A percentile compares a stretch with the other conserved stretches of the same genome.
These are phyloP conservation scores for Trifolium dubium DNA, from an alignment of 306 rosid species.

Conservation along the genomic window DNA sequence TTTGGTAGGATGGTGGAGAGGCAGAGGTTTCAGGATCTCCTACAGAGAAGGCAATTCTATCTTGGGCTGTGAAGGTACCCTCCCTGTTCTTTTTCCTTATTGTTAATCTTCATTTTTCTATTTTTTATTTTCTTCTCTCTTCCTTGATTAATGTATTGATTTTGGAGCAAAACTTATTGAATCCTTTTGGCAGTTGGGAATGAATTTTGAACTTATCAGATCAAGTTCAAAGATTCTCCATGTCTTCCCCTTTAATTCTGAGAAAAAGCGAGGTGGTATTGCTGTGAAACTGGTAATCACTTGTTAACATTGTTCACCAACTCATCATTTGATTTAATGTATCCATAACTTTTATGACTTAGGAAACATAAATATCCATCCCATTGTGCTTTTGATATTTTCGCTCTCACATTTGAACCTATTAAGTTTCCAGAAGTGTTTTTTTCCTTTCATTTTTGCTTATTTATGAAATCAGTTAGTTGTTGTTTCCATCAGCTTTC, in stretches of 20 bases:
- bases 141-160: slow-evolving; percentile 26
- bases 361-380: neutral
- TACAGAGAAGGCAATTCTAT: slow-evolving; percentile 95
- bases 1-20: slow-evolving; percentile 68
- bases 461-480: neutral
- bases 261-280: slow-evolving; percentile 95
- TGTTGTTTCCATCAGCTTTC: slow-evolving; percentile 16
- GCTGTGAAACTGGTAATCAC: slow-evolving; percentile 75
- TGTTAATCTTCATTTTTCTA: neutral
- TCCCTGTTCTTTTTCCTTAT: neutral
- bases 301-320: slow-evolving; percentile 30
- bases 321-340: slow-evolving; percentile 32
- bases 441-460: slow-evolving; percentile 3
- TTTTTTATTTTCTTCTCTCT: slow-evolving; percentile 1
- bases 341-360: neutral
- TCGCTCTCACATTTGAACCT: slow-evolving; percentile 24
- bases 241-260: slow-evolving; percentile 94
- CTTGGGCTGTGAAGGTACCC: slow-evolving; percentile 82
- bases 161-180: slow-evolving; percentile 40
- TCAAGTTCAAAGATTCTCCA: slow-evolving; percentile 73
- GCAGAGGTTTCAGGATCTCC: slow-evolving; percentile 89
- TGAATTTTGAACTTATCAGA: slow-evolving; percentile 74
- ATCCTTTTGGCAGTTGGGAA: slow-evolving; percentile 70
- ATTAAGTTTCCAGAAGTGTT: slow-evolving; percentile 1
- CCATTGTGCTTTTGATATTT: slow-evolving; percentile 15